Percentiles rank a stretch among this genome's conserved stretches.
phyloP scores from a whole-genome alignment of 2,329 filamentous ascomycete genomes.

The Alternaria atra region DNA sequence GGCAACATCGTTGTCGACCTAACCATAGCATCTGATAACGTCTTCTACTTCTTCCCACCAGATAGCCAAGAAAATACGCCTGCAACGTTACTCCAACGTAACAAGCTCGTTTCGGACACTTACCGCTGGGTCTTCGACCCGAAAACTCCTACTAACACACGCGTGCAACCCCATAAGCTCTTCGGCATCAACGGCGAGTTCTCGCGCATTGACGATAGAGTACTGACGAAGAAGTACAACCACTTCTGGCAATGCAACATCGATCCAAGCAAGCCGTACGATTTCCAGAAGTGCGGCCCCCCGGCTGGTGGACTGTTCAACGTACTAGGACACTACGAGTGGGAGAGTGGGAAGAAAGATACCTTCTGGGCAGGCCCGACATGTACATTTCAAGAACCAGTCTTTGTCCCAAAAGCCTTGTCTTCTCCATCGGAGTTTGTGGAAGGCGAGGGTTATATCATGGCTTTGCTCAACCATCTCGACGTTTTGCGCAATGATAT shows the following conservation, averaged over 20 bases:
- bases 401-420: conserved; percentile 59
- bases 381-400: conserved; percentile 63
- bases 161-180: conserved; percentile 40
- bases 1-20: conserved; percentile 53
- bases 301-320: conserved; percentile 46
- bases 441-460: conserved; percentile 62
- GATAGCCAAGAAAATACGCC: conserved; percentile 43
- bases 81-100: conserved; percentile 50
- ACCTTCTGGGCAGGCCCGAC: conserved; percentile 50
- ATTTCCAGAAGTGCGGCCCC: conserved; percentile 44
- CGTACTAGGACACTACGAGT: conserved; percentile 45
- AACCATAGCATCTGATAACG: conserved; percentile 53
- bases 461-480: conserved; percentile 56
- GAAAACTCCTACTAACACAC: conserved; percentile 35
- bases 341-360: conserved; percentile 43
- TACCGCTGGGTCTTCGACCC: conserved; percentile 55
- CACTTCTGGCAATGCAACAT: conserved; percentile 55
- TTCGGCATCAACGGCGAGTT: conserved; percentile 56
- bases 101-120: conserved; percentile 52
- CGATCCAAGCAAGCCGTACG: conserved; percentile 42
- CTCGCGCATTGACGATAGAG: conserved; percentile 57
- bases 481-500: conserved; percentile 54
- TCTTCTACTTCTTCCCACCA: conserved; percentile 56
- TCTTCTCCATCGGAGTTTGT: conserved; percentile 31
- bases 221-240: conserved; percentile 52